phyloP scores from a whole-genome alignment of 2,329 filamentous ascomycete species.

The Calcarisporium arbuscula region DNA sequence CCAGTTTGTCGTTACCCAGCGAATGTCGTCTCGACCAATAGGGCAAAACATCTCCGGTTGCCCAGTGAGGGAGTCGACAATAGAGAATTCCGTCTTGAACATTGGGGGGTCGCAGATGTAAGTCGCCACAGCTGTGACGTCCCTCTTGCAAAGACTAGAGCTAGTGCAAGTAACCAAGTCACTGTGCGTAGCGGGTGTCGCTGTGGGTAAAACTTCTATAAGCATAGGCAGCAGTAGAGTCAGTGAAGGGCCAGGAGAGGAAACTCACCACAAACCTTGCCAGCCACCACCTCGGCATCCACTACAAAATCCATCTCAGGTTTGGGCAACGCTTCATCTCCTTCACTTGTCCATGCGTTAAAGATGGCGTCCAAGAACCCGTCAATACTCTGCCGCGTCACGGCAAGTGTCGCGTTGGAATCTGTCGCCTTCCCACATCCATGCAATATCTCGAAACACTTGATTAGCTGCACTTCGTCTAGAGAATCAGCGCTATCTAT shows the following conservation, averaged over 20 bases:
- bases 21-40: conserved; percentile 19
- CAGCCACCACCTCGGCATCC: conserved; percentile 19
- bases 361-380: conserved; percentile 25
- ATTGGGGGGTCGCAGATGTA: conserved; percentile 21
- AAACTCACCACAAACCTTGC: conserved; percentile 21
- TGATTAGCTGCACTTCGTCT: conserved; percentile 19
- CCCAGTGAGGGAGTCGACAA: conserved; percentile 14
- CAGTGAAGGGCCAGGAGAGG: not conserved
- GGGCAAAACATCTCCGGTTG: conserved; percentile 17
- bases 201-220: conserved; percentile 1
- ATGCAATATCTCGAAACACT: conserved; percentile 26
- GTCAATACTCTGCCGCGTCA: conserved; percentile 23
- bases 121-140: conserved; percentile 18
- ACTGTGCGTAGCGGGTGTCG: conserved; percentile 3
- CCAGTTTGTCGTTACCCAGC: conserved; percentile 18
- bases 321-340: conserved; percentile 7
- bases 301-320: conserved; percentile 22
- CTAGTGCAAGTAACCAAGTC: conserved; percentile 11
- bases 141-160: conserved; percentile 10
- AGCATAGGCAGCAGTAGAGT: not conserved
- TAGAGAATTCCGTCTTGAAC: conserved; percentile 21
- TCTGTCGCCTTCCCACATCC: conserved; percentile 23
- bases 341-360: conserved; percentile 17
- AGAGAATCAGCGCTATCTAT: conserved; percentile 20
- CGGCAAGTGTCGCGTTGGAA: conserved; percentile 11